Base-by-base conservation (phyloP, 1,139 yeast species). In the Schizosaccharomyces versatilis region DNA sequence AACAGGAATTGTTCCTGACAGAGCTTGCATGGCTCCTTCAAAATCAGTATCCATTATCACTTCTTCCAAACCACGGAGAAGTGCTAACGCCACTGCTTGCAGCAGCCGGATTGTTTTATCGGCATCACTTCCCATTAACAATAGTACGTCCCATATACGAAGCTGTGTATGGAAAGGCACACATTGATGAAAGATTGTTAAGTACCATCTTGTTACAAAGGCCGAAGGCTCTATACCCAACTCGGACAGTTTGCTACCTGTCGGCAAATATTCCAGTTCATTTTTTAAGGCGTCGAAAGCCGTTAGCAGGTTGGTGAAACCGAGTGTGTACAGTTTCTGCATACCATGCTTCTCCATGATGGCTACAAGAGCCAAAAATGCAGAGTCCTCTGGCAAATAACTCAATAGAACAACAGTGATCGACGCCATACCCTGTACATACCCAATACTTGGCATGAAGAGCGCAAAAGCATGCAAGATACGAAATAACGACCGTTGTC, bases 401-500 rank as follows among this genome's bases (percentile, higher is more conserved):
- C 61, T 60, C 44, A 61, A 57, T n/a, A 61, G 48, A 9, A 57
- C 59, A 17, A 62, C 63, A 10, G 60, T 62, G 14, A 61, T 52
- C 10, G 61, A 57, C 10, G 63, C 62, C 62, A 60, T 61, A 41
- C 63, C 63, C 44, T 61, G 63, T 17, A 61, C 62, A 47, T 61
- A 61, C 8, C 63, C 63, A n/a, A 55, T 42, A 12, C 53, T 56
- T 6, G 61, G 57, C n/a, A 55, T 54, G 7, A 56, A 55, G 38
- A 60, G 58, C 14, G 62, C 57, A 17, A 61, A 47, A 14, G 61
- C 60, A 53, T 61, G 63, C 32, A 61, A 55, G 12, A 61, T 60
- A 10, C 61, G 56, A 53, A 60, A 60, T n/a, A 61, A 53, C 15
- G 53, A 41, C 7, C 57, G 55, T 51, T 58, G 57, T 10, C 59